Conservation (phyloP, 306 rosid genomes). For the Fragaria vesca region DNA sequence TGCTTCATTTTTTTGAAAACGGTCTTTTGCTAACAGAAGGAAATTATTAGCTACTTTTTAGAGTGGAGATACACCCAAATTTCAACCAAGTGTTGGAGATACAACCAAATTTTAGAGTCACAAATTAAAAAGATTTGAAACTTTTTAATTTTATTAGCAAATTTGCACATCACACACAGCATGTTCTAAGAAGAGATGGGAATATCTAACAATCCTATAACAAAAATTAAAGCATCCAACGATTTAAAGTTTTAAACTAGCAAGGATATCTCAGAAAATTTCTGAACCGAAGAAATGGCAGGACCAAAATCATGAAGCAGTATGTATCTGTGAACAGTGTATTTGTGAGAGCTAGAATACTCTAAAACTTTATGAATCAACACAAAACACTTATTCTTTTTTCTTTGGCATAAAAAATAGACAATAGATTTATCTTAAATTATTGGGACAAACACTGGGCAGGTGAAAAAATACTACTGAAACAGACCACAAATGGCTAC, state of each 20-base stretch:
- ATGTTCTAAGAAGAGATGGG: background rate
- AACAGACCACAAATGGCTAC: conserved; percentile 28
- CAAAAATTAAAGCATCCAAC: background rate
- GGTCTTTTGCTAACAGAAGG: background rate
- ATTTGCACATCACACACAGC: background rate
- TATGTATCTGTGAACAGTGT: background rate
- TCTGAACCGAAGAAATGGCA: background rate
- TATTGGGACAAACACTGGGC: conserved; percentile 3
- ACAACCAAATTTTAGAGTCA: background rate
- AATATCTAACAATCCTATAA: background rate
- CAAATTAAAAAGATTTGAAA: background rate
- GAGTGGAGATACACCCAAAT: background rate
- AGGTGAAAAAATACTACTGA: conserved; percentile 11
- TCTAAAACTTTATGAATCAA: background rate
- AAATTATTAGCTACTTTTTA: background rate
- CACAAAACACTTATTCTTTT: background rate
- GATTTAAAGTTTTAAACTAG: background rate
- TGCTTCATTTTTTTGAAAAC: background rate
- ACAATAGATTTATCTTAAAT: background rate
- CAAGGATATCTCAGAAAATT: background rate
- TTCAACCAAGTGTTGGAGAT: background rate
- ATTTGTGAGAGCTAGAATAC: background rate
- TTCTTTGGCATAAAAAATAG: background rate
- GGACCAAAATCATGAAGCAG: background rate
- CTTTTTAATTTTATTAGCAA: background rate